Percentiles rank a stretch among this genome's conserved stretches.
These are phyloP conservation scores for Flaveria trinervia DNA, from an alignment of 129 eudicot species.

Conservation along the genomic window DNA sequence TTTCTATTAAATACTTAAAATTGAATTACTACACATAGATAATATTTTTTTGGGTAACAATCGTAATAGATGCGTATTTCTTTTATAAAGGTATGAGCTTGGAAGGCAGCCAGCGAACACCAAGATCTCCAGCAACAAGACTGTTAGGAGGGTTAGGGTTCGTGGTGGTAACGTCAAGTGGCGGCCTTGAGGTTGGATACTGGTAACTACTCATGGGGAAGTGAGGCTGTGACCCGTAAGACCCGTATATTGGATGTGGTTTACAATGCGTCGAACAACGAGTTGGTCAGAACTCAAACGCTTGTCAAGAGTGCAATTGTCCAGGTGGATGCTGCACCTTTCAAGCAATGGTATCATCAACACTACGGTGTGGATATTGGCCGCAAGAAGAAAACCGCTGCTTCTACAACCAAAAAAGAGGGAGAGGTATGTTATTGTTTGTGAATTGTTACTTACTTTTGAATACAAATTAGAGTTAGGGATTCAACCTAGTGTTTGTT, in stretches of 20 bases:
- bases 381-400: slow-evolving; percentile 69
- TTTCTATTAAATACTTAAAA: too few species aligned
- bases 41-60: neutral
- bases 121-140: slow-evolving; percentile 72
- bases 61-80: neutral
- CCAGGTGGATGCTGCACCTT: slow-evolving; percentile 87
- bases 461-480: too few species aligned
- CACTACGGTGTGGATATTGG: slow-evolving; percentile 87
- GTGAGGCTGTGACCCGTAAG: slow-evolving; percentile 81
- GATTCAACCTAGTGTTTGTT: neutral
- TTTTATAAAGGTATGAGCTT: slow-evolving; percentile 61
- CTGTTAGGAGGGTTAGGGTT: slow-evolving; percentile 75
- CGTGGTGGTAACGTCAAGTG: slow-evolving; percentile 92
- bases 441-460: neutral
- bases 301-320: slow-evolving; percentile 83
- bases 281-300: slow-evolving; percentile 85
- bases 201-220: slow-evolving; percentile 92
- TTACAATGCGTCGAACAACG: slow-evolving; percentile 92
- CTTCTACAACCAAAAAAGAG: slow-evolving; percentile 62
- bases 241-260: slow-evolving; percentile 82
- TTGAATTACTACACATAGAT: neutral
- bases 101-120: slow-evolving; percentile 36
- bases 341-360: slow-evolving; percentile 83
- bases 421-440: slow-evolving; percentile 54
- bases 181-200: slow-evolving; percentile 93